phyloP scores from a whole-genome alignment of 768 basidiomycete genomes.

The Termitomyces titanicus region DNA sequence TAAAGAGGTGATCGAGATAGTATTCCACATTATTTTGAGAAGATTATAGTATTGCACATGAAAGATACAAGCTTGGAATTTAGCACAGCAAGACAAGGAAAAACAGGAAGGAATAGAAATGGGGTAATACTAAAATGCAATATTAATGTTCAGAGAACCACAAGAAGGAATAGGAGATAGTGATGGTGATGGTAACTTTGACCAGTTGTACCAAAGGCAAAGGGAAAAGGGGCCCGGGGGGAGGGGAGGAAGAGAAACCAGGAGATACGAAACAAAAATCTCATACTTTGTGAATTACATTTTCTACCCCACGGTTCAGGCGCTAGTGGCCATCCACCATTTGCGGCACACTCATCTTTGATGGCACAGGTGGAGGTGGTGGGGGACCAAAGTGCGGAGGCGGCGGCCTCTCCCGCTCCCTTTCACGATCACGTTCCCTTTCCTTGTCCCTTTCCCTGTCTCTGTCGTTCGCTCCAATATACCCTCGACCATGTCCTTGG shows the following conservation, averaged over 20 bases:
- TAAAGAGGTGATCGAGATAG: not conserved
- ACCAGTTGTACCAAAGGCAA: not conserved
- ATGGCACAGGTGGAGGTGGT: constrained; percentile 25
- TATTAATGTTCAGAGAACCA: not conserved
- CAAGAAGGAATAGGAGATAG: not conserved
- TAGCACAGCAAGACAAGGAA: not conserved
- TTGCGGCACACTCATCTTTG: constrained; percentile 42
- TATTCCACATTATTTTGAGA: constrained; percentile 2
- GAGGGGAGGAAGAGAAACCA: not conserved
- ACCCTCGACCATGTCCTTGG: constrained; percentile 18
- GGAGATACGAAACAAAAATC: not conserved
- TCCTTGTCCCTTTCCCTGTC: constrained; percentile 22
- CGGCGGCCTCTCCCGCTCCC: constrained; percentile 21
- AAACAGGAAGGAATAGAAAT: not conserved
- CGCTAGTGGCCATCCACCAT: constrained; percentile 35
- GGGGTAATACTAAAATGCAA: not conserved
- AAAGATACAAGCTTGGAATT: not conserved
- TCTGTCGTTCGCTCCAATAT: constrained; percentile 11
- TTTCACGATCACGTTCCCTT: constrained; percentile 22
- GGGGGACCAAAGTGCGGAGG: constrained; percentile 22
- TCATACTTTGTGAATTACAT: not conserved
- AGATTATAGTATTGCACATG: not conserved
- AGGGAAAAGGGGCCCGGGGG: no score
- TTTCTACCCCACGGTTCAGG: not conserved
- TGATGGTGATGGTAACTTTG: not conserved